Percentiles rank a stretch among this genome's conserved stretches.
These are phyloP conservation scores for Candida takata DNA, from an alignment of 805 yeast species.

Conservation along the genomic window DNA sequence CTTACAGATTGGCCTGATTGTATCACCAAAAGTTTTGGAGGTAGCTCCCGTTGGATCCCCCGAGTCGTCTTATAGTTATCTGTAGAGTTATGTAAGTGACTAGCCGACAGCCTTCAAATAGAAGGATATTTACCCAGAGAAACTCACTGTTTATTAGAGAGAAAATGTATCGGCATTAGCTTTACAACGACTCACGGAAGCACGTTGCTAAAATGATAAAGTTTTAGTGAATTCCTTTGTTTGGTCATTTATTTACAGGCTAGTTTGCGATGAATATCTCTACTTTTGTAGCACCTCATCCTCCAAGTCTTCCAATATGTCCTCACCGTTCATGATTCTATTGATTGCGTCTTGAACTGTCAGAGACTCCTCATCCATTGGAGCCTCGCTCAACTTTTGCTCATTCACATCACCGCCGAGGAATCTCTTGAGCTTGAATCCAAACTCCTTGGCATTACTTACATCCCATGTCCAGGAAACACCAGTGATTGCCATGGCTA, in stretches of 20 bases:
- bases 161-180: too few relatives aligned
- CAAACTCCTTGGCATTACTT: slow-evolving; percentile 61
- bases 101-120: too few relatives aligned
- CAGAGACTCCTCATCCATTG: slow-evolving; percentile 54
- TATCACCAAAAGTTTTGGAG: slow-evolving; percentile 36
- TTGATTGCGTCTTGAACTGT: slow-evolving; percentile 50
- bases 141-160: too few relatives aligned
- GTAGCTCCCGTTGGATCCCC: slow-evolving; percentile 59
- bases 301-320: slow-evolving; percentile 9
- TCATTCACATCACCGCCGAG: slow-evolving; percentile 67
- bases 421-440: slow-evolving; percentile 52
- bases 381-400: slow-evolving; percentile 33
- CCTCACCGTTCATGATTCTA: slow-evolving; percentile 41
- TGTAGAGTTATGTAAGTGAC: too few relatives aligned
- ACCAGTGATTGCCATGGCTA: slow-evolving; percentile 68
- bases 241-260: too few relatives aligned
- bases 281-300: neutral
- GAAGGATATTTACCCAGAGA: too few relatives aligned
- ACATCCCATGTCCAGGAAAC: slow-evolving; percentile 77
- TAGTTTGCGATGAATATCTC: too few relatives aligned
- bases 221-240: too few relatives aligned
- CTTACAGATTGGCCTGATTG: slow-evolving; percentile 22
- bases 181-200: too few relatives aligned
- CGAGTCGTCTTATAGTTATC: too few relatives aligned
- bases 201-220: too few relatives aligned